These are phyloP conservation scores for Elaeagnus macrophylla DNA, from an alignment of 306 rosid genomes.

Conservation along the genomic window DNA sequence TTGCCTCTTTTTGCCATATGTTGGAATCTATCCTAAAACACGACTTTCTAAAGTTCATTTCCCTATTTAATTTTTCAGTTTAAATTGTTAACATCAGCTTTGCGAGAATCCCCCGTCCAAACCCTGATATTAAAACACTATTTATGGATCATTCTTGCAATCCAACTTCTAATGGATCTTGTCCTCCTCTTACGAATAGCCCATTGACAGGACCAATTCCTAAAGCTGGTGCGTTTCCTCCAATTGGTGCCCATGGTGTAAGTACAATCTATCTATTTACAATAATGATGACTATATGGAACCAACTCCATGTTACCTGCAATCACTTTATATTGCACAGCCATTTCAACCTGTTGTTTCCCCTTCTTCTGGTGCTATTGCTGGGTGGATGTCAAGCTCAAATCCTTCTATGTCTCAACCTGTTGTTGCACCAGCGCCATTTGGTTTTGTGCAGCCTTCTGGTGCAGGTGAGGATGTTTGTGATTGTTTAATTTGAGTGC, in stretches of 20 bases:
- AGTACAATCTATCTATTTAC: conserved; percentile 14
- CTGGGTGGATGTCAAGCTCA: conserved; percentile 37
- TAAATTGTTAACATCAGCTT: conserved; percentile 45
- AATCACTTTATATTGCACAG: conserved; percentile 16
- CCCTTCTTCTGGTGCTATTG: conserved; percentile 34
- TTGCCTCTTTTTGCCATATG: background rate
- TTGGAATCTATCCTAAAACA: background rate
- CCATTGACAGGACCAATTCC: conserved; percentile 37
- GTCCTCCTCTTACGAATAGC: conserved; percentile 36
- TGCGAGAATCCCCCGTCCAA: conserved; percentile 45
- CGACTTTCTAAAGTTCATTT: conserved; percentile 8
- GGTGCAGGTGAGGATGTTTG: conserved; percentile 23
- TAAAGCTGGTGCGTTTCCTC: conserved; percentile 38
- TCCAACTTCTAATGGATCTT: conserved; percentile 33
- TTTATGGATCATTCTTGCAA: conserved; percentile 40
- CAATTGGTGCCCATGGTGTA: conserved; percentile 41
- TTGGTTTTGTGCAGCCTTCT: conserved; percentile 36
- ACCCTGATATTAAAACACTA: conserved; percentile 41
- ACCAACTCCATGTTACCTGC: conserved; percentile 1
- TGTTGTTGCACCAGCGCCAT: conserved; percentile 28
- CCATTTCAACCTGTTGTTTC: conserved; percentile 41
- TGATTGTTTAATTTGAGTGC: background rate
- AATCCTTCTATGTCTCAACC: conserved; percentile 34
- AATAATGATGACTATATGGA: background rate
- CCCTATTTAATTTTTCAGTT: conserved; percentile 17